Conservation (phyloP, 306 rosid genomes). For the Mimosa bimucronata region DNA sequence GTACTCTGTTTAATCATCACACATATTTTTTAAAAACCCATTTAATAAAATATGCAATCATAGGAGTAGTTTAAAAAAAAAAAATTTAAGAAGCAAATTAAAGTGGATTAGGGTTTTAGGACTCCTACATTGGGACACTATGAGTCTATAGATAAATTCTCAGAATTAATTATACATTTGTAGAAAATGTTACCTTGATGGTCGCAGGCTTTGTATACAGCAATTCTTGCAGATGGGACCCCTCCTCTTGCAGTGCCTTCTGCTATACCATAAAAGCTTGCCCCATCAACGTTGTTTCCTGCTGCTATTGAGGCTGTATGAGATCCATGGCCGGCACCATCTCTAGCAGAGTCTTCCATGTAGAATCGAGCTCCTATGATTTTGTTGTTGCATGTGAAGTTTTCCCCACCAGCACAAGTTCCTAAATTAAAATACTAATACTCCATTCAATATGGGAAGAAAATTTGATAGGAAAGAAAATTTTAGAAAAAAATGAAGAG, state of each 20-base stretch:
- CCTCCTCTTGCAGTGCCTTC: neutral
- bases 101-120: too few species aligned
- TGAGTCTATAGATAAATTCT: too few species aligned
- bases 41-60: too few species aligned
- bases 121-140: too few species aligned
- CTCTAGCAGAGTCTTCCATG: neutral
- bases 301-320: neutral
- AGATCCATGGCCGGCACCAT: neutral
- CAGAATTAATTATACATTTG: too few species aligned
- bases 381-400: neutral
- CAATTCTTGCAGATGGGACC: neutral
- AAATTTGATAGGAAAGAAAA: too few species aligned
- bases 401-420: neutral
- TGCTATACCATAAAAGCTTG: neutral
- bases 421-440: neutral
- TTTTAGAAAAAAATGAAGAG: too few species aligned
- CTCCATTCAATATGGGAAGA: too few species aligned
- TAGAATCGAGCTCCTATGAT: constrained; percentile 8
- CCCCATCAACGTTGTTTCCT: neutral
- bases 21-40: too few species aligned
- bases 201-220: neutral
- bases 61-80: too few species aligned
- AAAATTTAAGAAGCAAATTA: too few species aligned
- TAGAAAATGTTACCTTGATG: neutral
- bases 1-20: too few species aligned